phyloP scores from a whole-genome alignment of 495 filamentous ascomycete species.

The Antarctomyces pellizariae region DNA sequence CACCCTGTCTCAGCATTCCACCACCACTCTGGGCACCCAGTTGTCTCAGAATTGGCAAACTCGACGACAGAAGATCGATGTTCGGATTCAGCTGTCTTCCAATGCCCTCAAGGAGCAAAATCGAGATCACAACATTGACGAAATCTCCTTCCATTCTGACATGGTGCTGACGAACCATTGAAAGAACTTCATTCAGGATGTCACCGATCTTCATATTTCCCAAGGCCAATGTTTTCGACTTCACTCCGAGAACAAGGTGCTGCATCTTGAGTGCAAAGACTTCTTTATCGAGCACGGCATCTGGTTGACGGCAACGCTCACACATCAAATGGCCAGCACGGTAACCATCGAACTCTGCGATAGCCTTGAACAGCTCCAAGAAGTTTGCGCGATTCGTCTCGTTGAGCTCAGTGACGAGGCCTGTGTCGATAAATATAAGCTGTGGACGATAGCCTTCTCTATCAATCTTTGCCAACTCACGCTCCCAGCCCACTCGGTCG shows the following conservation, averaged over 20 bases:
- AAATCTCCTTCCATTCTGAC: conserved; percentile 94
- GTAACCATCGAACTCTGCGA: conserved; percentile 95
- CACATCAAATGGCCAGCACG: conserved; percentile 91
- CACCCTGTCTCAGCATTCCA: conserved; percentile 41
- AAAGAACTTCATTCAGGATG: conserved; percentile 68
- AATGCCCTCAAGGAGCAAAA: conserved; percentile 84
- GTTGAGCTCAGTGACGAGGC: conserved; percentile 86
- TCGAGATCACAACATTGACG: conserved; percentile 93
- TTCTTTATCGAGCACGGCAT: conserved; percentile 66
- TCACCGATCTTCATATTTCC: conserved; percentile 95
- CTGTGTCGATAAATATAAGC: conserved; percentile 92
- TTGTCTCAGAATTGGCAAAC: conserved; percentile 75
- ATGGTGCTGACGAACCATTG: conserved; percentile 84
- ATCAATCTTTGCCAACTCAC: conserved; percentile 56
- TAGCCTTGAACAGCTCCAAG: conserved; percentile 81
- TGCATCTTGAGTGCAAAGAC: conserved; percentile 93
- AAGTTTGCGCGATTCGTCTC: conserved; percentile 73
- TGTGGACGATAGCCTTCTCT: conserved; percentile 81
- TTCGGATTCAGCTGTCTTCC: conserved; percentile 69
- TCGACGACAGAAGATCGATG: conserved; percentile 66
- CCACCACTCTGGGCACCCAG: conserved; percentile 60
- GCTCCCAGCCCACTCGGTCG: conserved; percentile 35
- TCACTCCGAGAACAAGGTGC: conserved; percentile 75
- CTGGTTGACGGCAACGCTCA: conserved; percentile 75
- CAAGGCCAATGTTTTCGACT: conserved; percentile 70